phyloP scores from a whole-genome alignment of 2,329 filamentous ascomycete species.

The Neofusicoccum kwambonambiense region DNA sequence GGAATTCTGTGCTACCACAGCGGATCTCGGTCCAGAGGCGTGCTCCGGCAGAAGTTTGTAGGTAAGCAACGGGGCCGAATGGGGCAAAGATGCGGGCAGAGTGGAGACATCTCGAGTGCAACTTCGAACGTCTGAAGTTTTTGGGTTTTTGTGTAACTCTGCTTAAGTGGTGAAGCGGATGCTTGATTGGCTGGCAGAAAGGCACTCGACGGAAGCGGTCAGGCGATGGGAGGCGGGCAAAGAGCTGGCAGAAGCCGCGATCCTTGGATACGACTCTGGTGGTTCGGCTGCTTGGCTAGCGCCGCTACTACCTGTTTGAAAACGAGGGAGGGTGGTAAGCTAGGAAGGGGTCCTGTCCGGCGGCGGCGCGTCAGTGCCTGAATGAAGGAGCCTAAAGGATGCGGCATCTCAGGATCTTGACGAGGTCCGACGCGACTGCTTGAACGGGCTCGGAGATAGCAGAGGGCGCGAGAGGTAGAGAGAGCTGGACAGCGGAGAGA shows the following conservation, averaged over 20 bases:
- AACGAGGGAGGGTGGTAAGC: background rate
- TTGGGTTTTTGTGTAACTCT: constrained; percentile 18
- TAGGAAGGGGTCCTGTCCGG: background rate
- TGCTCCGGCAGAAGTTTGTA: background rate
- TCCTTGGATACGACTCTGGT: background rate
- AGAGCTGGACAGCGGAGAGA: background rate
- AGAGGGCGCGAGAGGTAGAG: background rate
- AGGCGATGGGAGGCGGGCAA: background rate
- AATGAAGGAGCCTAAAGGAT: too few relatives aligned
- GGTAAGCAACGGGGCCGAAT: background rate
- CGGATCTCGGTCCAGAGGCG: background rate
- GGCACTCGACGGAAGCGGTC: constrained; percentile 3
- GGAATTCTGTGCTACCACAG: constrained; percentile 4
- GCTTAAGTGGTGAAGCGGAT: background rate
- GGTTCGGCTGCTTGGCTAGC: background rate
- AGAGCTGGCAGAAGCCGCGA: background rate
- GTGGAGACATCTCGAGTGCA: background rate
- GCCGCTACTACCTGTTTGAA: background rate
- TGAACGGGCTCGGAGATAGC: constrained; percentile 4
- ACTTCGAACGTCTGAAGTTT: constrained; percentile 15
- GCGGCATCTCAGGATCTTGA: background rate
- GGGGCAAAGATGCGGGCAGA: background rate
- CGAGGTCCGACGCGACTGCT: background rate
- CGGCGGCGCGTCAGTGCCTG: background rate
- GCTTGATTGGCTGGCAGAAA: background rate